Evolutionary conservation across 2,329 filamentous ascomycete species (phyloP).

Genomic region (Cladorrhinum sp.): DNA sequence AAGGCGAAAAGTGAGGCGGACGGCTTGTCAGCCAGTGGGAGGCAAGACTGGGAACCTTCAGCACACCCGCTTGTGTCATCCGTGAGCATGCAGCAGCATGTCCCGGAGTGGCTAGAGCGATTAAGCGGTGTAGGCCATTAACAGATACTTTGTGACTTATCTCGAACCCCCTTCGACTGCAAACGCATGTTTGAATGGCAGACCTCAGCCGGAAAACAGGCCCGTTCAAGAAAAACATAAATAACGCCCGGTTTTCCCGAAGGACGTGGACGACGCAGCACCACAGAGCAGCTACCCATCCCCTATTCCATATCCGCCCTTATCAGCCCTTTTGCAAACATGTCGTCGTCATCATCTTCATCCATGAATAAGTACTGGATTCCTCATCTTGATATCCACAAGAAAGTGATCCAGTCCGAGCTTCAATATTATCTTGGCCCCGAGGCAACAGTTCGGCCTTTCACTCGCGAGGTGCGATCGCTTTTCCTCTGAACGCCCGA

Average conservation of each 20-base stretch:
- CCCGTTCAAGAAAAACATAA: slow-evolving; percentile 13
- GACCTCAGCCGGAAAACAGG: slow-evolving; percentile 4
- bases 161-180: slow-evolving; percentile 14
- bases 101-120: slow-evolving; percentile 19
- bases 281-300: slow-evolving; percentile 2
- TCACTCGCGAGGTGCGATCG: slow-evolving; percentile 51
- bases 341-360: slow-evolving; percentile 36
- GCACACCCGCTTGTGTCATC: slow-evolving; percentile 8
- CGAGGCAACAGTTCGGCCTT: slow-evolving; percentile 55
- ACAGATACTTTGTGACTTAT: slow-evolving; percentile 17
- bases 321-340: slow-evolving; percentile 23
- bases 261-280: not conserved
- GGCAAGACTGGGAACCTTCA: not conserved
- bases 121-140: slow-evolving; percentile 22
- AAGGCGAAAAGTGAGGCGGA: slow-evolving; percentile 30
- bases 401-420: slow-evolving; percentile 57
- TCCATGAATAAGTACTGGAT: slow-evolving; percentile 60
- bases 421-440: slow-evolving; percentile 58
- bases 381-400: slow-evolving; percentile 57
- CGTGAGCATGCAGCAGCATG: slow-evolving; percentile 14
- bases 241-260: slow-evolving; percentile 12
- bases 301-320: slow-evolving; percentile 4
- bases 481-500: slow-evolving; percentile 27
- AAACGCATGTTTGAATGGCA: slow-evolving; percentile 19
- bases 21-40: slow-evolving; percentile 23